Evolutionary conservation across 2,329 filamentous ascomycete species (phyloP).

Genomic region (Fusarium dlaminii): DNA sequence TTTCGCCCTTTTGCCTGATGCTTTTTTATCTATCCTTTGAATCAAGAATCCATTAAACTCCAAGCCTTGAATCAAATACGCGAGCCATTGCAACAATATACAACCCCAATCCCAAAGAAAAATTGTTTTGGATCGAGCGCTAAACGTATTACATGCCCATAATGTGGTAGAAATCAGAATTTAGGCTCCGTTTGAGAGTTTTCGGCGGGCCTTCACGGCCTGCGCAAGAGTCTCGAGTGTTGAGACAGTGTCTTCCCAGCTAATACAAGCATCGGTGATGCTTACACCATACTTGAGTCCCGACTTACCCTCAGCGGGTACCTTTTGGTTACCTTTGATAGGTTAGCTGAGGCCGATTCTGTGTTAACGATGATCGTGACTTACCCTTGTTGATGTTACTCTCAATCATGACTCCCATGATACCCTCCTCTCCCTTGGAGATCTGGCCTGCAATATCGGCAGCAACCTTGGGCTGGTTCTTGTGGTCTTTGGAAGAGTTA

Average conservation of each 20-base stretch:
- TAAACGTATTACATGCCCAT: neutral
- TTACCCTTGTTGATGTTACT: conserved; percentile 93
- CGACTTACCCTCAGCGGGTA: conserved; percentile 83
- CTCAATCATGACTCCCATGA: conserved; percentile 99
- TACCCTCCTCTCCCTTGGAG: conserved; percentile 80
- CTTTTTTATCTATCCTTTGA: conserved; percentile 41
- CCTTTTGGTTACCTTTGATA: conserved; percentile 80
- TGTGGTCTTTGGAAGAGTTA: conserved; percentile 95
- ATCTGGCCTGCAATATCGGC: conserved; percentile 85
- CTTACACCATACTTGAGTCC: conserved; percentile 93
- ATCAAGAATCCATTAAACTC: conserved; percentile 38
- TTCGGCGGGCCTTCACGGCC: conserved; percentile 73
- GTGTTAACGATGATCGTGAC: conserved; percentile 29
- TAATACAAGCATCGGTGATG: conserved; percentile 97
- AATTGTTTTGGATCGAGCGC: conserved; percentile 1
- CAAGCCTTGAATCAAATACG: conserved; percentile 34
- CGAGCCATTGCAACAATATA: conserved; percentile 21
- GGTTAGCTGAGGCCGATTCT: conserved; percentile 38
- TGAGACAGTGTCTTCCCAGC: conserved; percentile 87
- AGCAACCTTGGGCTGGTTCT: conserved; percentile 95
- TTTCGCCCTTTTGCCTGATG: conserved; percentile 11
- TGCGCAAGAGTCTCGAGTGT: conserved; percentile 82
- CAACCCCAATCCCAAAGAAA: conserved; percentile 4
- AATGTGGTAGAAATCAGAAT: neutral
- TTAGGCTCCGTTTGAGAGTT: conserved; percentile 41